Evolutionary conservation across 306 rosid genomes (phyloP), one percentile per base, ranked within the genome.

Genomic region (Cicer arietinum): DNA sequence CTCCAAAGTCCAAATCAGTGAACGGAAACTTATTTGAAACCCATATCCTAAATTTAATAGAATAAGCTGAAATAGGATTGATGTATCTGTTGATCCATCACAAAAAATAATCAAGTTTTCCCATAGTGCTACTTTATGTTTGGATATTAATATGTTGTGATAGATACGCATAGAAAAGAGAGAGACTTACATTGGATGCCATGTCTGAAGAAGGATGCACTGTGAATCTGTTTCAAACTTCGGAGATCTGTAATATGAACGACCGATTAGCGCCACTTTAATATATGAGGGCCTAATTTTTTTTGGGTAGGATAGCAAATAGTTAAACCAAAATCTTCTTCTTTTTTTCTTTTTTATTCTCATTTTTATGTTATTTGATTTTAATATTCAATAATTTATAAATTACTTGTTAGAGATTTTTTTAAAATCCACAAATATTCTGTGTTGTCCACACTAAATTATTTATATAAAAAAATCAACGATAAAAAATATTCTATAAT

Each of bases 111-210:
- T 7, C 25, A 10, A 70, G n/a, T 42, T 45, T 48, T 35, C 3
- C 10, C 66, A 0, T 52, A 30, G 52, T 69, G 6, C 16, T 58
- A 63, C 37, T 30, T 30, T 67, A 6, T 35, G 6, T 22, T 61
- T 46, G n/a, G 76, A 10, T 20, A 44, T 45, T 13, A 30, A 30
- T 30, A 43, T 40, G 59, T 59, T 51, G 74, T 16, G 77, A 71
- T 60, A 52, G 13, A 39, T 7, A 66, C 13, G 64, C 44, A 56
- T 40, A 62, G 7, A 6, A 67, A 41, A 51, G 50, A 65, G 5
- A 67, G 11, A 42, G 10, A 30, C 79, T 59, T 78, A 85, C 88
- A 58, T 74, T 42, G 54, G 81, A 75, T 58, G 74, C 85, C 88
- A 85, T 85, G 69, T 70, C 50, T 41, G 35, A 17, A 48, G 37